Conservation (phyloP, 1,284 basidiomycete species). For the Austropuccinia psidii region DNA sequence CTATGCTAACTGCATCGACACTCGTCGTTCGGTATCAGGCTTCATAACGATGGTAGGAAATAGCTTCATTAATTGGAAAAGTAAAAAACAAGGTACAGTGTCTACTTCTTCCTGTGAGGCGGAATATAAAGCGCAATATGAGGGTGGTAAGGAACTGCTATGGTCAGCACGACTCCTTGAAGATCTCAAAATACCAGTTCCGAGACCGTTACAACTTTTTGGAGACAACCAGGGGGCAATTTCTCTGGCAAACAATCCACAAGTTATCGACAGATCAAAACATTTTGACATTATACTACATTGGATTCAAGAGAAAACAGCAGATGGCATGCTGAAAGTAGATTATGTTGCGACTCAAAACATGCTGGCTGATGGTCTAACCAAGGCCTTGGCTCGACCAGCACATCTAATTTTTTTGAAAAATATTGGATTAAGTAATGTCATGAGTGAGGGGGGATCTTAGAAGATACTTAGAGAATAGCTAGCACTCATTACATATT, state of each 20-base stretch:
- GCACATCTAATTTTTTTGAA: no score
- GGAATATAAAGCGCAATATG: background rate
- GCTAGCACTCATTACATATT: no score
- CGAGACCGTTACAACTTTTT: no score
- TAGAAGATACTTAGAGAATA: no score
- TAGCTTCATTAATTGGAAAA: background rate
- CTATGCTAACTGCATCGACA: background rate
- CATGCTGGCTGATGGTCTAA: no score
- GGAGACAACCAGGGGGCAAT: conserved; percentile 51
- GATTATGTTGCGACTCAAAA: no score
- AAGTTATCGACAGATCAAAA: conserved; percentile 47
- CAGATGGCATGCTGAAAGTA: no score
- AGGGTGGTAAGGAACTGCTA: background rate
- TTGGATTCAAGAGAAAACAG: conserved; percentile 49
- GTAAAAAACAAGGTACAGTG: background rate
- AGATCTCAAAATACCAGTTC: no score
- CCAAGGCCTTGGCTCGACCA: no score
- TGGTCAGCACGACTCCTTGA: conserved; percentile 42
- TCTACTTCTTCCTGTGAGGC: background rate
- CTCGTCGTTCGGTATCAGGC: background rate
- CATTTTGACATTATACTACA: conserved; percentile 52
- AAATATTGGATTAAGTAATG: no score
- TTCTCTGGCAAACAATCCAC: conserved; percentile 47
- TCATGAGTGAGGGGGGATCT: no score
- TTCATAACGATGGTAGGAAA: background rate